Evolutionary conservation across 2,329 filamentous ascomycete species (phyloP).

Genomic region (Ceratocystis ficicola): DNA sequence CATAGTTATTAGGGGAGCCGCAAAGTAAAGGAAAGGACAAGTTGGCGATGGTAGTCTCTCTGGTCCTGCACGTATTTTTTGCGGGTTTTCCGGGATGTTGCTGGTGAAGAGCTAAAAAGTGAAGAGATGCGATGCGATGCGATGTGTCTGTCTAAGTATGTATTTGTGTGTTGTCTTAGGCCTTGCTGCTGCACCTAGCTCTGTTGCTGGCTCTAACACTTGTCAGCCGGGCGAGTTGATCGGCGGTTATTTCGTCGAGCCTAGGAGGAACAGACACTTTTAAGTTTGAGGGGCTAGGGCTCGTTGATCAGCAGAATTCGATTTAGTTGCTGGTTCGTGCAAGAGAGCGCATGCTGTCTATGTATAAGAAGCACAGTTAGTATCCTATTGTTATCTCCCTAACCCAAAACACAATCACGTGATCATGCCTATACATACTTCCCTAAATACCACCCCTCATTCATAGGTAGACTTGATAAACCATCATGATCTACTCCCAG

Average conservation of each 20-base stretch:
- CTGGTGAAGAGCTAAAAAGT: not conserved
- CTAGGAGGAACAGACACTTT: not conserved
- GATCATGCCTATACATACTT: no score
- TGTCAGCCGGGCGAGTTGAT: not conserved
- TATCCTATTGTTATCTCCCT: no score
- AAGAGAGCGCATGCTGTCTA: no score
- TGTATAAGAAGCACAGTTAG: no score
- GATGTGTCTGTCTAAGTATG: not conserved
- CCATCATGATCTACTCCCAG: no score
- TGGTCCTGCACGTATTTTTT: not conserved
- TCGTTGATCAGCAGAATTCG: not conserved
- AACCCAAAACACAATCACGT: no score
- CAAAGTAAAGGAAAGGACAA: not conserved
- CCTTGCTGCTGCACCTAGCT: not conserved
- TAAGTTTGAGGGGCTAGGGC: not conserved
- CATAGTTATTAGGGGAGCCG: constrained; percentile 25
- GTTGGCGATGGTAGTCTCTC: not conserved
- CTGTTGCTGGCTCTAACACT: no score
- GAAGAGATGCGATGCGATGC: not conserved
- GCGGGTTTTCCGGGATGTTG: not conserved
- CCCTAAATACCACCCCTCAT: no score
- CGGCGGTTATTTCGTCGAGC: not conserved
- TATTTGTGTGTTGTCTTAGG: not conserved
- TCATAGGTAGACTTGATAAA: no score
- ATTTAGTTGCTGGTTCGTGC: no score